Evolutionary conservation across 2,329 filamentous ascomycete genomes (phyloP).

Genomic region (Colletotrichum tofieldiae): DNA sequence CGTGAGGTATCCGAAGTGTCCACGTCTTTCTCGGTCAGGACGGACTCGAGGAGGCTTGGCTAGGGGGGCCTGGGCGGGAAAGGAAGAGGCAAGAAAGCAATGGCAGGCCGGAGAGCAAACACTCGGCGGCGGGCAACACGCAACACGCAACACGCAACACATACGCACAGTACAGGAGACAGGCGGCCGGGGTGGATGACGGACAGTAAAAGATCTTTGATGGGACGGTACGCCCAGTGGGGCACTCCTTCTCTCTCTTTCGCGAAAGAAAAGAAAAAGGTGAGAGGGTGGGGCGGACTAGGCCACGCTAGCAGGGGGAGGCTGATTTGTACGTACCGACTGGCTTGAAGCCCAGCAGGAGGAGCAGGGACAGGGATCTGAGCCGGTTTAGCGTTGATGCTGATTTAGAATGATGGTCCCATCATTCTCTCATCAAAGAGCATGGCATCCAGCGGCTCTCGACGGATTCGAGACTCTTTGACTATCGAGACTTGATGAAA

Average conservation of each 20-base stretch:
- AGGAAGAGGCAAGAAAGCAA: not conserved
- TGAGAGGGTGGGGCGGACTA: conserved; percentile 5
- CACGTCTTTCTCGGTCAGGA: conserved; percentile 12
- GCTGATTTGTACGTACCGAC: conserved; percentile 4
- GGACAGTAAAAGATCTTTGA: conserved; percentile 39
- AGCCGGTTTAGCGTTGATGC: conserved; percentile 32
- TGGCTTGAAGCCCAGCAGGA: conserved; percentile 11
- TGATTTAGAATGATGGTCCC: conserved; percentile 41
- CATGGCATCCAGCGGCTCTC: conserved; percentile 14
- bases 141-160: too few species aligned
- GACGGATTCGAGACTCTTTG: not conserved
- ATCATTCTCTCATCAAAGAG: conserved; percentile 39
- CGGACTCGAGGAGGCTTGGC: not conserved
- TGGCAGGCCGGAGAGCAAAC: conserved; percentile 6
- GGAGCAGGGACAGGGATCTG: conserved; percentile 23
- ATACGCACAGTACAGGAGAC: conserved; percentile 25
- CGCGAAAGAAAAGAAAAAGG: conserved; percentile 2
- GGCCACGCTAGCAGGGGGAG: conserved; percentile 26
- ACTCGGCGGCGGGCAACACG: not conserved
- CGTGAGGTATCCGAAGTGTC: not conserved
- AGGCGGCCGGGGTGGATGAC: conserved; percentile 13
- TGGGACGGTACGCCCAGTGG: conserved; percentile 6
- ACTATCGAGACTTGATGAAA: not conserved
- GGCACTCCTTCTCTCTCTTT: conserved; percentile 1
- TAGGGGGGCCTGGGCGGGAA: not conserved